Evolutionary conservation across 495 filamentous ascomycete species (phyloP), one percentile per base, ranked within the genome.

Genomic region (Acidiella bohemica): DNA sequence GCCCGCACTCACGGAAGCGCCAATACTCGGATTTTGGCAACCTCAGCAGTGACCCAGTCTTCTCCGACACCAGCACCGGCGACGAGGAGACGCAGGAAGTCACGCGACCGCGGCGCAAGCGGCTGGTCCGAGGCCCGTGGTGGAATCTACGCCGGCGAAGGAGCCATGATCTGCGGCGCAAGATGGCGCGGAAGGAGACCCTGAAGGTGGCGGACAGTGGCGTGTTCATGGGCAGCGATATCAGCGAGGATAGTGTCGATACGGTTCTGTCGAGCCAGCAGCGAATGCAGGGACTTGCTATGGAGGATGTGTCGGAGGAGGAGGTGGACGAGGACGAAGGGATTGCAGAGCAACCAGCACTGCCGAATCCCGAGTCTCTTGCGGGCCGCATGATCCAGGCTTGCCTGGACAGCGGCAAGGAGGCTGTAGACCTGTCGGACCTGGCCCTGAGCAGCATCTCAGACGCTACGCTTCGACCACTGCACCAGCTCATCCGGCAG

Each of bases 141-240:
- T 53, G 42, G 36, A 41, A 38, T 16, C 5, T 37, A 23, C 14
- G 37, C 5, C 17, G 24, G n/a, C 6, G 18, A 11, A 12, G 25
- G 2, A 20, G 5, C 2, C 31, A 22, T 7, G 26, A 23, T 19
- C 19, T 37, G 10, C 17, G 38, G 19, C 39, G 72, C 60, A 39
- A 48, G 57, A 47, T 53, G 16, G 72, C 72, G 43, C 57, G 61
- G 22, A 76, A 74, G 55, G 58, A 75, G 30, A 61, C 65, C 4
- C 70, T 84, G 22, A 63, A 81, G 20, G 66, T 79, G 48, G 60
- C 74, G n/a, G 84, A 92, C 55, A 85, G 80, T 59, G 83, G 80
- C 39, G 75, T 88, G n/a, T 87, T 73, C 68, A 72, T 87, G 72
- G 75, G 71, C 12, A 81, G 78, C 50, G 80, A 81, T 41, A 57